Conservation (phyloP, 768 basidiomycete genomes). For the Mycena metata region DNA sequence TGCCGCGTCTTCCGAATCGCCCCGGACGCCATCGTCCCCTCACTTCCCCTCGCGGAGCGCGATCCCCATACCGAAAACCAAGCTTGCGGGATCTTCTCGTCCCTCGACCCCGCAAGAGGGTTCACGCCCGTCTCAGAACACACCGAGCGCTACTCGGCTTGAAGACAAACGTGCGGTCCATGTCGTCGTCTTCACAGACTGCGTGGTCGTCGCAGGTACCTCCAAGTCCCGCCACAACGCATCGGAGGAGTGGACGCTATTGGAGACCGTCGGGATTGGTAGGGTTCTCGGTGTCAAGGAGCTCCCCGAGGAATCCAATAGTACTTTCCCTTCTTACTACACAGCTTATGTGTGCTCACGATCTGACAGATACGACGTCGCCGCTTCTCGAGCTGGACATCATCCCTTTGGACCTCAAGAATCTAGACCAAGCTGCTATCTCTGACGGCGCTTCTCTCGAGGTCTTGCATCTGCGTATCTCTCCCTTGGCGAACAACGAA, state of each 20-base stretch:
- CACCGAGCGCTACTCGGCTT: background rate
- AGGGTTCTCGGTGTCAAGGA: slow-evolving; percentile 29
- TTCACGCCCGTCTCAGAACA: background rate
- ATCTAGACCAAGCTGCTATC: slow-evolving; percentile 15
- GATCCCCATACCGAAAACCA: background rate
- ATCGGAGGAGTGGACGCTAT: slow-evolving; percentile 33
- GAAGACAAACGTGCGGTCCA: slow-evolving; percentile 25
- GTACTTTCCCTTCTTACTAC: background rate
- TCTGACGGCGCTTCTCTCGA: slow-evolving; percentile 28
- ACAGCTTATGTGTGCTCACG: background rate
- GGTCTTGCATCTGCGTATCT: slow-evolving; percentile 29
- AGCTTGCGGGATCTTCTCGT: background rate
- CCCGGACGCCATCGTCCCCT: slow-evolving; percentile 26
- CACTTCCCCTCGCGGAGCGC: slow-evolving; percentile 14
- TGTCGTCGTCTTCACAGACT: slow-evolving; percentile 36
- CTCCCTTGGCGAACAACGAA: slow-evolving; percentile 19
- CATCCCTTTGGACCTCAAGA: slow-evolving; percentile 30
- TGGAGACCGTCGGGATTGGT: slow-evolving; percentile 24
- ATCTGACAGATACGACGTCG: slow-evolving; percentile 9
- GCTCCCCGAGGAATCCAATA: slow-evolving; percentile 7
- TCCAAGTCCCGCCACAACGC: slow-evolving; percentile 21
- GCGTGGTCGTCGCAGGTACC: slow-evolving; percentile 22
- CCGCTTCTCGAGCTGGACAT: slow-evolving; percentile 32
- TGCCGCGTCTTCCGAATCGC: slow-evolving; percentile 22
- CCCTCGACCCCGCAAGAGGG: slow-evolving; percentile 1